Percentiles rank a stretch among this genome's conserved stretches.
Conservation (phyloP, 768 basidiomycete genomes). For the Leccinum sublutescens region DNA sequence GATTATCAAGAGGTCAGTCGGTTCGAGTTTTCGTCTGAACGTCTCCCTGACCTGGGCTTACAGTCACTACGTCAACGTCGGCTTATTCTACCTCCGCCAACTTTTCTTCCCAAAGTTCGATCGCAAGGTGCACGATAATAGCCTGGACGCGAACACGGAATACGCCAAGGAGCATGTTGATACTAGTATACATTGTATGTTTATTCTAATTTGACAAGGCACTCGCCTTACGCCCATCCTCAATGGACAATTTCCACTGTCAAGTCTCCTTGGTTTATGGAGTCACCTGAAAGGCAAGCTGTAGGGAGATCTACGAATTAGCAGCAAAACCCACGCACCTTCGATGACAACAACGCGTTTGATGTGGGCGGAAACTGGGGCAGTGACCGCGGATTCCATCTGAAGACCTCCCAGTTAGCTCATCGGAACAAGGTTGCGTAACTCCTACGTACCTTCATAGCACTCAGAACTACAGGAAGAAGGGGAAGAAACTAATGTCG, state of each 20-base stretch:
- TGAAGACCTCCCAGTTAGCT: slow-evolving; percentile 35
- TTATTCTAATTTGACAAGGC: slow-evolving; percentile 17
- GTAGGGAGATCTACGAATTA: not conserved
- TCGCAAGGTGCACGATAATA: too few relatives aligned
- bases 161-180: slow-evolving; percentile 9
- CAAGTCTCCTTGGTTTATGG: slow-evolving; percentile 92
- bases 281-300: slow-evolving; percentile 61
- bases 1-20: too few relatives aligned
- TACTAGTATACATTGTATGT: slow-evolving; percentile 20
- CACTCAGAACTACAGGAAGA: slow-evolving; percentile 70
- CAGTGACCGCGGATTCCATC: slow-evolving; percentile 98
- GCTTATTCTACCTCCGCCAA: too few relatives aligned
- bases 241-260: slow-evolving; percentile 83
- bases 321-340: slow-evolving; percentile 44
- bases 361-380: slow-evolving; percentile 94
- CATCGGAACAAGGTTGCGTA: not conserved
- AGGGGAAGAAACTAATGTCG: slow-evolving; percentile 11
- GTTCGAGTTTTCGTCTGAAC: too few relatives aligned
- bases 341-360: slow-evolving; percentile 90
- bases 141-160: too few relatives aligned
- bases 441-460: slow-evolving; percentile 78
- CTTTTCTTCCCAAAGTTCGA: too few relatives aligned
- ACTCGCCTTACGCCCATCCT: slow-evolving; percentile 13
- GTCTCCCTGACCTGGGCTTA: too few relatives aligned
- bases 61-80: too few relatives aligned